Conservation (phyloP, 257 asterid genomes). For the Jaltomata sinuosa region DNA sequence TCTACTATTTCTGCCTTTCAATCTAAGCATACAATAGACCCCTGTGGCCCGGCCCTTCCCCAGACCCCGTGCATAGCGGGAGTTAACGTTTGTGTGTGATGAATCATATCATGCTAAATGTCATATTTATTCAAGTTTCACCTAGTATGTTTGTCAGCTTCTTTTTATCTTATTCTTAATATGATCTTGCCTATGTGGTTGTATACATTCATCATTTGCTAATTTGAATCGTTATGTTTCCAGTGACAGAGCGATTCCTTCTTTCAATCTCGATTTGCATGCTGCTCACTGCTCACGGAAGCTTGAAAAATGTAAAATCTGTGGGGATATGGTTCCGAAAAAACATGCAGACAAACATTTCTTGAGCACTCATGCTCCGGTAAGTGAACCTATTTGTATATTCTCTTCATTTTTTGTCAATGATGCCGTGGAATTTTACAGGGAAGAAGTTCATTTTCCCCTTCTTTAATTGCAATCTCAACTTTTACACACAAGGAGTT, state of each 20-base stretch:
- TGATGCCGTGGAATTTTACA: too few relatives aligned
- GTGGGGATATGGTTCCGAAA: slow-evolving; percentile 91
- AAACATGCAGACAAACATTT: slow-evolving; percentile 75
- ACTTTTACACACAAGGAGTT: neutral
- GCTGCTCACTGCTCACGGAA: slow-evolving; percentile 86
- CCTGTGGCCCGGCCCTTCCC: too few relatives aligned
- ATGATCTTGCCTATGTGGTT: neutral
- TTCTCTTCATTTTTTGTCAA: too few relatives aligned
- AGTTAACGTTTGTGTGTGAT: neutral
- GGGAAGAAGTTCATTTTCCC: neutral
- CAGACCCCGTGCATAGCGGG: too few relatives aligned
- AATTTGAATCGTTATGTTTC: slow-evolving; percentile 10
- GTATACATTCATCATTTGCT: neutral
- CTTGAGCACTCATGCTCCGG: slow-evolving; percentile 92
- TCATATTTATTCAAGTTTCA: neutral
- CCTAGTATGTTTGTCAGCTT: neutral
- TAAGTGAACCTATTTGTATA: slow-evolving; percentile 15
- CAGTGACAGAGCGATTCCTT: slow-evolving; percentile 85
- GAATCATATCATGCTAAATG: neutral
- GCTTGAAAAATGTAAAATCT: slow-evolving; percentile 86
- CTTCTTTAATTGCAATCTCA: neutral
- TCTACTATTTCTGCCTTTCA: neutral
- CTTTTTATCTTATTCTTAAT: neutral
- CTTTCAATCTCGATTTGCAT: slow-evolving; percentile 81
- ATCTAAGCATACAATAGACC: too few relatives aligned